A percentile compares a stretch with the other conserved stretches of the same genome.
Evolutionary conservation across 73 alveolate species (phyloP).

Genomic region (Tetrahymena malaccensis): DNA sequence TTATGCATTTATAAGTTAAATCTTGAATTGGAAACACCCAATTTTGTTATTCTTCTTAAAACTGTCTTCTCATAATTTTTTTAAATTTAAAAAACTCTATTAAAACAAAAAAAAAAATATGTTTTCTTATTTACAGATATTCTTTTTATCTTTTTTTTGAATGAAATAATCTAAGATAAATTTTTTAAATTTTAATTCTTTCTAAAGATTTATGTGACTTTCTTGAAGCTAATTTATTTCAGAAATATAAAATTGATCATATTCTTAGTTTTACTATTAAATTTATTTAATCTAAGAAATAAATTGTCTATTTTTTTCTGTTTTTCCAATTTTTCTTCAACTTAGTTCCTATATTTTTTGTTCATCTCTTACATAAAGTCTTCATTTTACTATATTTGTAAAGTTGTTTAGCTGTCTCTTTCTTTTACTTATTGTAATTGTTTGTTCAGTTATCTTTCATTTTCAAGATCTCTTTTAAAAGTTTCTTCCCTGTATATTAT

Average conservation of each 20-base stretch:
- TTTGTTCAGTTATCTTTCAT: slow-evolving; percentile 40
- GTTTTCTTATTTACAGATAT: neutral
- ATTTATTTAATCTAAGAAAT: slow-evolving; percentile 10
- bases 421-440: slow-evolving; percentile 26
- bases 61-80: neutral
- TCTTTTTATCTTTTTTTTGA: neutral
- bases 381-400: slow-evolving; percentile 14
- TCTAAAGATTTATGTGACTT: neutral
- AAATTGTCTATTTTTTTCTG: neutral
- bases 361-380: neutral
- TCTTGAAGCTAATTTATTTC: neutral
- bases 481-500: slow-evolving; percentile 6
- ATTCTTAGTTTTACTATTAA: neutral
- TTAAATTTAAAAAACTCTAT: too few species aligned
- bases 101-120: too few species aligned
- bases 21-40: neutral
- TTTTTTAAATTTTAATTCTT: neutral
- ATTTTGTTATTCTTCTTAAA: neutral
- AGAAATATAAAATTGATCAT: neutral
- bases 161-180: neutral
- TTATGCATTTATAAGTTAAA: neutral
- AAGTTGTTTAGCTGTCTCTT: slow-evolving; percentile 27
- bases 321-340: neutral
- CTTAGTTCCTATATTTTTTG: neutral
- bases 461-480: slow-evolving; percentile 43